These are phyloP conservation scores for Actinomortierella ambigua DNA, from an alignment of 371 early-diverging fungal genomes.

Conservation along the genomic window DNA sequence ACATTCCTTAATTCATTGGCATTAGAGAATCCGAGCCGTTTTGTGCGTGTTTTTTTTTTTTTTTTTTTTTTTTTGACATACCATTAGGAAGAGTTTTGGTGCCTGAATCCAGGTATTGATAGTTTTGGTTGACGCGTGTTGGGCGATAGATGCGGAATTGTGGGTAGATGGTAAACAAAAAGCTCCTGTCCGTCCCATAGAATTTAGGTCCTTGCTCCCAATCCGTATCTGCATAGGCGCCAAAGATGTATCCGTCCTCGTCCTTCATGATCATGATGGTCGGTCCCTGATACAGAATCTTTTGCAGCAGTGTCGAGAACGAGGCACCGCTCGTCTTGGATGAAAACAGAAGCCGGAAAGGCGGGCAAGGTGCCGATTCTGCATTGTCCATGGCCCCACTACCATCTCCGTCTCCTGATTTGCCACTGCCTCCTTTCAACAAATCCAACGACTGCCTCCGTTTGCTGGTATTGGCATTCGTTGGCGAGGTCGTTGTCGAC, in stretches of 20 bases:
- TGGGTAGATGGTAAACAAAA: conserved; percentile 64
- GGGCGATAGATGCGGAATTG: conserved; percentile 51
- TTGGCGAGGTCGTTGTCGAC: conserved; percentile 1
- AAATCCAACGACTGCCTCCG: neutral
- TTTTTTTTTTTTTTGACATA: conserved; percentile 9
- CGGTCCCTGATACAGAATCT: conserved; percentile 55
- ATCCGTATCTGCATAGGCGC: conserved; percentile 72
- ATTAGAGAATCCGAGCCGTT: no score
- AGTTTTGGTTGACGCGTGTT: conserved; percentile 73
- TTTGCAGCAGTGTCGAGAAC: conserved; percentile 52
- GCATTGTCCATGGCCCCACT: neutral
- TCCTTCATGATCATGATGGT: conserved; percentile 55
- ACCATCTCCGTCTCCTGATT: neutral
- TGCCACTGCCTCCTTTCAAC: conserved; percentile 6
- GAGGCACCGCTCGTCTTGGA: conserved; percentile 69
- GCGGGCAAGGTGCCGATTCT: conserved; percentile 13
- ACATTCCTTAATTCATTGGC: neutral
- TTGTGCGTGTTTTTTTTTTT: no score
- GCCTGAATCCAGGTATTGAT: conserved; percentile 83
- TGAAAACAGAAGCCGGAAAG: conserved; percentile 56
- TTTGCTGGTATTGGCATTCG: conserved; percentile 11
- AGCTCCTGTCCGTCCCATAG: conserved; percentile 68
- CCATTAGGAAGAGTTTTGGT: conserved; percentile 89
- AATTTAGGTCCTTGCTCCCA: conserved; percentile 70
- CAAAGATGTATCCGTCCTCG: conserved; percentile 65